These are phyloP conservation scores for Zelopaecilomyces penicillatus DNA, from an alignment of 2,329 filamentous ascomycete species.

Conservation along the genomic window DNA sequence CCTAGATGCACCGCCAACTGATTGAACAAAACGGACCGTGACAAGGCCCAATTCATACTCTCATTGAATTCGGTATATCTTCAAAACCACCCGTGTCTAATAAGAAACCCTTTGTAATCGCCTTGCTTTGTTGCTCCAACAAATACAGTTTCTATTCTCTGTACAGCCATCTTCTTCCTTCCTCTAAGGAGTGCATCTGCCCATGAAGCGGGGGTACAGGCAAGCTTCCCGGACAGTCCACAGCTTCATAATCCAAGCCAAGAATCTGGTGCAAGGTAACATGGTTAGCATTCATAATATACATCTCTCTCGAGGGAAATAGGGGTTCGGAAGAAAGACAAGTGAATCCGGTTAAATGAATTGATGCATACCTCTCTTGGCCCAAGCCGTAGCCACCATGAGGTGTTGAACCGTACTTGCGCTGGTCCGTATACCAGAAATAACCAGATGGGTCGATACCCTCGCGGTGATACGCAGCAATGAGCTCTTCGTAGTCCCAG, in stretches of 20 bases:
- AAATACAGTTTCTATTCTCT: too few species aligned
- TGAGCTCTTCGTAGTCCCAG: conserved; percentile 76
- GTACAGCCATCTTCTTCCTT: neutral
- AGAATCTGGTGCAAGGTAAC: conserved; percentile 32
- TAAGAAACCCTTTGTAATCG: too few species aligned
- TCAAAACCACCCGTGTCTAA: too few species aligned
- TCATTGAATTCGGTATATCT: too few species aligned
- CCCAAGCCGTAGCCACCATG: conserved; percentile 90
- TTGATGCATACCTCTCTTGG: conserved; percentile 54
- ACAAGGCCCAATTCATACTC: too few species aligned
- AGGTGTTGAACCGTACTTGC: conserved; percentile 85
- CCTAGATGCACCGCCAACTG: too few species aligned
- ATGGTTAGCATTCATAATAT: neutral
- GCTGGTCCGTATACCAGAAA: conserved; percentile 97
- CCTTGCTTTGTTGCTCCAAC: too few species aligned
- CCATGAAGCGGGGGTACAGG: conserved; percentile 74
- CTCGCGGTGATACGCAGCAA: conserved; percentile 78
- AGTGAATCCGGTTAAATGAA: neutral
- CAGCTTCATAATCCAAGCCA: conserved; percentile 57
- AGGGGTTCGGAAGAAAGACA: neutral
- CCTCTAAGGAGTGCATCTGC: conserved; percentile 64
- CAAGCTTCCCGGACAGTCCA: conserved; percentile 59
- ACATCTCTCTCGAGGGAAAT: neutral
- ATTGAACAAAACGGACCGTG: too few species aligned
- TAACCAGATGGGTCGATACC: conserved; percentile 75